Conservation (phyloP, 2,329 filamentous ascomycete species). For the Podosphaera xanthii region DNA sequence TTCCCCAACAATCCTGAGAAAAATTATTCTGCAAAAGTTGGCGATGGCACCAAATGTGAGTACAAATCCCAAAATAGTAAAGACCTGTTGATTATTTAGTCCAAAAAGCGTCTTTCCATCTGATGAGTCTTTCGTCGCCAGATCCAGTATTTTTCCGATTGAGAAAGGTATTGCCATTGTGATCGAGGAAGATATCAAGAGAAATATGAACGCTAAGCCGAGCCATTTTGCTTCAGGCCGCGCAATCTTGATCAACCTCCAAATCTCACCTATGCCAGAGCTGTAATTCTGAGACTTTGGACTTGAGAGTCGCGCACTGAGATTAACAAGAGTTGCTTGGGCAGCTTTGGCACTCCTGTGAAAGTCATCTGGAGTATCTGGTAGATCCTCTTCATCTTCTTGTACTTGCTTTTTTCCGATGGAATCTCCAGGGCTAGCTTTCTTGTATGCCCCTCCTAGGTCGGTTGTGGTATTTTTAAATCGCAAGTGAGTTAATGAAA, state of each 20-base stretch:
- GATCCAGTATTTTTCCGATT: slow-evolving; percentile 84
- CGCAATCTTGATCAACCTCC: slow-evolving; percentile 74
- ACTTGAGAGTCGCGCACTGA: slow-evolving; percentile 70
- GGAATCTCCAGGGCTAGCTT: slow-evolving; percentile 14
- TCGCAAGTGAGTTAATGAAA: slow-evolving; percentile 13
- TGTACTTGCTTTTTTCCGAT: slow-evolving; percentile 18
- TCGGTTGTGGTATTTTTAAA: slow-evolving; percentile 11
- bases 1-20: slow-evolving; percentile 84
- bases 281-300: slow-evolving; percentile 32
- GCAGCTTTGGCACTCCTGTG: slow-evolving; percentile 61
- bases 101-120: slow-evolving; percentile 58
- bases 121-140: slow-evolving; percentile 51
- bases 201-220: slow-evolving; percentile 54
- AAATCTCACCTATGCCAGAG: slow-evolving; percentile 53
- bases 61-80: slow-evolving; percentile 51
- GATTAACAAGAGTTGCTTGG: slow-evolving; percentile 70
- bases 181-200: slow-evolving; percentile 74
- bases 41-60: slow-evolving; percentile 66
- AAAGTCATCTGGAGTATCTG: slow-evolving; percentile 35
- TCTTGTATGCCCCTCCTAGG: slow-evolving; percentile 7
- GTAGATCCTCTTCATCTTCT: slow-evolving; percentile 20
- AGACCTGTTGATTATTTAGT: slow-evolving; percentile 69
- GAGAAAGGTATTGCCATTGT: slow-evolving; percentile 95
- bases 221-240: slow-evolving; percentile 63
- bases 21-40: slow-evolving; percentile 84